These are phyloP conservation scores for Claviceps pusilla DNA, from an alignment of 2,329 filamentous ascomycete species.

Conservation along the genomic window DNA sequence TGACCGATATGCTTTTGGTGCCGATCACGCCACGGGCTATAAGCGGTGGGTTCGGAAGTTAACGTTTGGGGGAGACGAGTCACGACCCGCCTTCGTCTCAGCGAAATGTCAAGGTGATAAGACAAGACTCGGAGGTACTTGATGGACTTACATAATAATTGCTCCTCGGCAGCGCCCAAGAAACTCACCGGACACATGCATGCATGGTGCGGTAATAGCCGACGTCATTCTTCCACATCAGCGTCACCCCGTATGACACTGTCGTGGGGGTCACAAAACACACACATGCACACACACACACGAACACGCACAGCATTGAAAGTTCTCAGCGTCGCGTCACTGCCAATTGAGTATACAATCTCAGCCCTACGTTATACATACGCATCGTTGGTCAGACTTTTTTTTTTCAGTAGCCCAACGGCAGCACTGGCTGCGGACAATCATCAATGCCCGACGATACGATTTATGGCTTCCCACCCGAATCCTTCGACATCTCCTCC, in stretches of 20 bases:
- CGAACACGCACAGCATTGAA: neutral
- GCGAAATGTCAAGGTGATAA: neutral
- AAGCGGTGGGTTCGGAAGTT: neutral
- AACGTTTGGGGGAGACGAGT: neutral
- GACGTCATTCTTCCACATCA: conserved; percentile 1
- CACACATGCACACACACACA: neutral
- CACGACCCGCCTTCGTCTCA: neutral
- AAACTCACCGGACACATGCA: neutral
- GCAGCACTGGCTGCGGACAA: conserved; percentile 3
- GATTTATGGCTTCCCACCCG: conserved; percentile 41
- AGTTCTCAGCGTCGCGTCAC: neutral
- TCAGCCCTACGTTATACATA: neutral
- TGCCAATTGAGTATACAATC: neutral
- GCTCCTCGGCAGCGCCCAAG: neutral
- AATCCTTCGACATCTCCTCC: conserved; percentile 51
- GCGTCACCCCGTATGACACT: neutral
- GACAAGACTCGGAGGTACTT: no score
- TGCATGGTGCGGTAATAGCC: neutral
- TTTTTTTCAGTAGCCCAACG: neutral
- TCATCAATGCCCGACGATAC: conserved; percentile 11
- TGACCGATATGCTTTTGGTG: neutral
- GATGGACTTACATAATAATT: no score
- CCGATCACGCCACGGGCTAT: neutral
- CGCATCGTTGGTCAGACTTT: neutral
- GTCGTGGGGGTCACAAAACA: neutral